These are phyloP conservation scores for Dioszegia hungarica DNA, from an alignment of 768 basidiomycete species.

Conservation along the genomic window DNA sequence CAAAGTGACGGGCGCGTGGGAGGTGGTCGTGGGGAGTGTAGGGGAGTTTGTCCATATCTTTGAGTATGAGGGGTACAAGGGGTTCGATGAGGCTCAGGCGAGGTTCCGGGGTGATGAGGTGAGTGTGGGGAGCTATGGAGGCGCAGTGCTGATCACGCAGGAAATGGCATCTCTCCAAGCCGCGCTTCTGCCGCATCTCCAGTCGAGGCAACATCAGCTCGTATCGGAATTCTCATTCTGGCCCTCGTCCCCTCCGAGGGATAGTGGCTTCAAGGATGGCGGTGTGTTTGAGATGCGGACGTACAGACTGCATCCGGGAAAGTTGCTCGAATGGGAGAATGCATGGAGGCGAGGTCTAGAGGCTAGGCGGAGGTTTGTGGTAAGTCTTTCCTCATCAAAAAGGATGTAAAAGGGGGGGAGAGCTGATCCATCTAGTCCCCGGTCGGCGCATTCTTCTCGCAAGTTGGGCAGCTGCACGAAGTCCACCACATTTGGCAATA, in stretches of 20 bases:
- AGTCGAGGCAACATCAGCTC: conserved; percentile 68
- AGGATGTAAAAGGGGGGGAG: too few species aligned
- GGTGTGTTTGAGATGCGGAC: conserved; percentile 90
- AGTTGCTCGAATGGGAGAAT: conserved; percentile 89
- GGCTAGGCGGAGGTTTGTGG: conserved; percentile 77
- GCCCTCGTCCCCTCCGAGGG: conserved; percentile 79
- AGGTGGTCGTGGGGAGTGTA: conserved; percentile 80
- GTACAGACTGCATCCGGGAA: conserved; percentile 77
- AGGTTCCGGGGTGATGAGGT: conserved; percentile 67
- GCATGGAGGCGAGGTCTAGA: conserved; percentile 93
- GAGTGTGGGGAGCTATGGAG: conserved; percentile 30
- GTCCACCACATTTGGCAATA: conserved; percentile 99
- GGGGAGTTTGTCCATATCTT: conserved; percentile 62
- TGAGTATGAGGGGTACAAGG: conserved; percentile 90
- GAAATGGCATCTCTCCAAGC: conserved; percentile 20
- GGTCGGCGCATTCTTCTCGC: conserved; percentile 48
- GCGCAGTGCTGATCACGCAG: neutral
- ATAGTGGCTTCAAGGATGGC: conserved; percentile 56
- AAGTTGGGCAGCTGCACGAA: conserved; percentile 52
- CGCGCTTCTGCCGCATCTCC: conserved; percentile 66
- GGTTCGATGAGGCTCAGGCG: conserved; percentile 70
- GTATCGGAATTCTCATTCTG: conserved; percentile 85
- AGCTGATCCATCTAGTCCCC: conserved; percentile 33
- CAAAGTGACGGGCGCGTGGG: conserved; percentile 91
- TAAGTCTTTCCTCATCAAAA: conserved; percentile 55